Evolutionary conservation across 768 basidiomycete species (phyloP), one percentile per base, ranked within the genome.

Genomic region (Suillus placidus): DNA sequence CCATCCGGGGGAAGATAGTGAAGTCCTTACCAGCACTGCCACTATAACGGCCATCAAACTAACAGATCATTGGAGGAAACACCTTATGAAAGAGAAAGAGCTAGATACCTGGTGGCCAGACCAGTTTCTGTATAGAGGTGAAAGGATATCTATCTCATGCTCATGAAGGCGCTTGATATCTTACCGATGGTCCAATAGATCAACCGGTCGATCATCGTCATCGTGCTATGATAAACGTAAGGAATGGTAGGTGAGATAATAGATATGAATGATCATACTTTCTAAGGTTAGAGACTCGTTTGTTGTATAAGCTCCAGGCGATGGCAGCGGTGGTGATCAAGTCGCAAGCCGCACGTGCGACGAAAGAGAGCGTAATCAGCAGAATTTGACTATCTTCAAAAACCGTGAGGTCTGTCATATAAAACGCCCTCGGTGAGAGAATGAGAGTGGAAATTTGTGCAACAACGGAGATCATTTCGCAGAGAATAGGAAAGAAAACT

Each of bases 261-360:
- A n/a, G n/a, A n/a, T n/a, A n/a, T 2, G 23, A 23, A 14, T 14
- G 1, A 8, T 18, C 52, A 20, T 54, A 54, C 52, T 9, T 16
- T 30, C 10, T 8, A 16, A 52, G 0, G 14, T 30, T 13, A 52
- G 26, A 16, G 7, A 6, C 30, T 32, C 63, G 55, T 42, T 38
- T 58, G 13, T 49, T 7, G 0, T 43, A 14, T 10, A 64, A 56
- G 26, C 14, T 26, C 20, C 60, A 64, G 16, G 56, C 23, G 9
- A 61, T 30, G 26, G 34, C 58, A 23, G n/a, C 30, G 10, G 64
- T 60, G 30, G 60, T 61, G 9, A n/a, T 35, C 1, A 47, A 12
- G 45, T 61, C 64, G n/a, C 64, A 64, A 10, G 18, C 23, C 6
- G 58, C 58, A 7, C 45, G 35, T 7, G 45, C 30, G 9, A 45